Evolutionary conservation across 441 rosid genomes (phyloP), one percentile per base, ranked within the genome.

Genomic region (Breynia disticha): DNA sequence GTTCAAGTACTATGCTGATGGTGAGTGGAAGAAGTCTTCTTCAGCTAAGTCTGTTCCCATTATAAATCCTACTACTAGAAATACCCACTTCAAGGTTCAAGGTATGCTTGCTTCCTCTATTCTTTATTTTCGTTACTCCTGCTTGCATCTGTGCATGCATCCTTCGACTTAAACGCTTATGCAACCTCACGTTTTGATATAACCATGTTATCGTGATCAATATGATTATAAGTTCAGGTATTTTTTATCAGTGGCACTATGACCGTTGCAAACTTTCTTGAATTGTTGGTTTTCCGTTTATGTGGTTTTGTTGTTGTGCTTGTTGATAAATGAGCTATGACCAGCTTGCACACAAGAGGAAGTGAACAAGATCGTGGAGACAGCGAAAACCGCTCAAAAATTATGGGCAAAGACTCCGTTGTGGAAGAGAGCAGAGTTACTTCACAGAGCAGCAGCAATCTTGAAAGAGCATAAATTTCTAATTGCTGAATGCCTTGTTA

Each of bases 341-440:
- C 19, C 73, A 91, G 97, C 97, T 60, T 88, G 98, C 72, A 76
- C 91, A 7, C 98, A 88, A 77, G 95, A 78, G 72, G 98, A 91
- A 74, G 97, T 91, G 48, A 91, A 91, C 80, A 77, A 76, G 59
- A 83, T 74, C 19, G 86, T 86, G 91, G 98, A 88, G 16, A 24
- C 64, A 28, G 87, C 98, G 0, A 91, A 84, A 74, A 54, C 61
- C 0, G 95, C 95, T 12, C 95, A 91, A 55, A 91, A 91, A 60
- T 51, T 76, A 6, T 91, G 95, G 98, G 97, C 91, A 9, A 91
- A 78, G 74, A 91, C 97, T 49, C 98, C 98, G 3, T 73, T 91
- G 5, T 91, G 97, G 98, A 88, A 82, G 76, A 69, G 97, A 74
- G 95, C 97, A 4, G 97, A 91, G 79, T 85, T 86, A 1, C 98